These are phyloP conservation scores for Cryptococcus maquisensis DNA, from an alignment of 1,284 basidiomycete genomes.

Conservation along the genomic window DNA sequence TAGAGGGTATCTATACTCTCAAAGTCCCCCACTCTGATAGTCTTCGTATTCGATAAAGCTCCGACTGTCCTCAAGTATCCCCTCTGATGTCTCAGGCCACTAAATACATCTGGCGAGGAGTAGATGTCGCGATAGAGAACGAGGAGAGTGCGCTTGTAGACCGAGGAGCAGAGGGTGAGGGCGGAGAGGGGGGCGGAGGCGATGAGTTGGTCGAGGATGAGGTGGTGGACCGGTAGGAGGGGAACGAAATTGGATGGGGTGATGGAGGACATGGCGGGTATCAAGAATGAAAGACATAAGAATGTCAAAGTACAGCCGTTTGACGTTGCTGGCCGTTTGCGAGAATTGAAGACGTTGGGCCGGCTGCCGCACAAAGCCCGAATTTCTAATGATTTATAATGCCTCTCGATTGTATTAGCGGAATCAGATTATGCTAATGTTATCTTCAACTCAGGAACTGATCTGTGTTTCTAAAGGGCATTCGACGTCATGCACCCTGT, in stretches of 20 bases:
- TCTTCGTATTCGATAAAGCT: background rate
- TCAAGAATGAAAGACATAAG: background rate
- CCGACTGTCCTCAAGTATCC: background rate
- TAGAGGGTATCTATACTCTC: background rate
- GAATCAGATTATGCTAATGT: too few relatives aligned
- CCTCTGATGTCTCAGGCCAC: background rate
- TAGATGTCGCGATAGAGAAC: background rate
- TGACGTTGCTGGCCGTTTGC: too few relatives aligned
- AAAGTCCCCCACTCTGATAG: background rate
- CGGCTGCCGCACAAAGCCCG: too few relatives aligned
- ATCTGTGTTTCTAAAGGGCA: too few relatives aligned
- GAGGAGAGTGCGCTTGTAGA: background rate
- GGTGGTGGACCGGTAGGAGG: conserved; percentile 1
- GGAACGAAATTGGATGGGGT: background rate
- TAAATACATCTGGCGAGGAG: background rate
- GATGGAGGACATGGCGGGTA: background rate
- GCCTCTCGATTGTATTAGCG: too few relatives aligned
- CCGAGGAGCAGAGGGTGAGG: background rate
- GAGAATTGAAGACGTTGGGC: too few relatives aligned
- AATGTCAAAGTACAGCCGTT: too few relatives aligned
- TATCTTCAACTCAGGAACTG: too few relatives aligned
- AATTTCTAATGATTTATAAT: too few relatives aligned
- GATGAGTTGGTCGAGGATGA: background rate
- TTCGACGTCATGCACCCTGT: too few relatives aligned
- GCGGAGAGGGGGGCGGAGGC: background rate